Percentiles rank a stretch among this genome's conserved stretches.
phyloP scores from a whole-genome alignment of 1,284 basidiomycete species.

The Amylostereum areolatum region DNA sequence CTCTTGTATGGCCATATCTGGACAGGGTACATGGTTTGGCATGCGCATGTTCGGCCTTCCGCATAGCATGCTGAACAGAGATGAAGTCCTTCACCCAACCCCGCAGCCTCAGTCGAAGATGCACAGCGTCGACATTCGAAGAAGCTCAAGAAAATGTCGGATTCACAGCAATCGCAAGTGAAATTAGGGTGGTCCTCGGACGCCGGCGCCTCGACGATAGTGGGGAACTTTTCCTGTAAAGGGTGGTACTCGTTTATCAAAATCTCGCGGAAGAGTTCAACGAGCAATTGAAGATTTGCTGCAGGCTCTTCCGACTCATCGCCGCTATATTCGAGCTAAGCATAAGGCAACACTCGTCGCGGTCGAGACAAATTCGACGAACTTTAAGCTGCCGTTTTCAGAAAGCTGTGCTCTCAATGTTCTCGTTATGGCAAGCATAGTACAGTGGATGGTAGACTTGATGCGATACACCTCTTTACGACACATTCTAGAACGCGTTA shows the following conservation, averaged over 20 bases:
- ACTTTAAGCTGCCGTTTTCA: background rate
- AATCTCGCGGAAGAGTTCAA: slow-evolving; percentile 53
- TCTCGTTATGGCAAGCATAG: slow-evolving; percentile 35
- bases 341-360: background rate
- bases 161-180: slow-evolving; percentile 71
- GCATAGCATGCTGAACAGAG: slow-evolving; percentile 68
- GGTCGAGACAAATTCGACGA: background rate
- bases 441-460: slow-evolving; percentile 55
- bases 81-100: slow-evolving; percentile 37
- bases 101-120: slow-evolving; percentile 10
- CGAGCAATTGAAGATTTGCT: slow-evolving; percentile 23
- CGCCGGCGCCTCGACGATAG: slow-evolving; percentile 16
- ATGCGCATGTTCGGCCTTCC: slow-evolving; percentile 65
- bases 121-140: slow-evolving; percentile 57
- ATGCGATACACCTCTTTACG: slow-evolving; percentile 69
- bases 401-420: background rate
- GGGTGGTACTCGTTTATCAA: slow-evolving; percentile 48
- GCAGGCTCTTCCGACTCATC: slow-evolving; percentile 5
- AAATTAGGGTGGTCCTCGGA: slow-evolving; percentile 22
- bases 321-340: slow-evolving; percentile 2
- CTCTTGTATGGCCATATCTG: slow-evolving; percentile 42
- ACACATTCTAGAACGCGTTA: slow-evolving; percentile 48
- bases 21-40: slow-evolving; percentile 47
- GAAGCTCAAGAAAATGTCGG: slow-evolving; percentile 73
- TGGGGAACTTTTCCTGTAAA: slow-evolving; percentile 25